phyloP scores from a whole-genome alignment of 208 protist species.

The Novymonas esmeraldas region DNA sequence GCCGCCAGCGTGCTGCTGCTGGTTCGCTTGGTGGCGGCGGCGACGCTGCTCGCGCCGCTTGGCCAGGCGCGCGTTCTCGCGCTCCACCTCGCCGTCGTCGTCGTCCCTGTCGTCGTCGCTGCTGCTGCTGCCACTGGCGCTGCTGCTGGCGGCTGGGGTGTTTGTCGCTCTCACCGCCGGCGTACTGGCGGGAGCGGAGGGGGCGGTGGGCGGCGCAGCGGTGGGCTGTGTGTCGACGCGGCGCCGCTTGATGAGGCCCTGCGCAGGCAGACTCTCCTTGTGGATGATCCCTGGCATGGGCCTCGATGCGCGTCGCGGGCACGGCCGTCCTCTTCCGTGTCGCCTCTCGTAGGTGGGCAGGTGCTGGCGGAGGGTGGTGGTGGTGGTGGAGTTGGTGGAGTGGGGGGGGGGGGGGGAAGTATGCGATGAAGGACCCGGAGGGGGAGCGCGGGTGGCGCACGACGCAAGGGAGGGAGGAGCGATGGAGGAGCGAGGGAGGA shows the following conservation, averaged over 20 bases:
- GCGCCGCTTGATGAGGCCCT: constrained; percentile 64
- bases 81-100: constrained; percentile 50
- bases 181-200: neutral
- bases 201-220: neutral
- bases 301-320: neutral
- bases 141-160: neutral
- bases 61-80: constrained; percentile 53
- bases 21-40: too few relatives aligned
- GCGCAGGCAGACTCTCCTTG: constrained; percentile 67
- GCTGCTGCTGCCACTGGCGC: constrained; percentile 25
- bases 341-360: too few relatives aligned
- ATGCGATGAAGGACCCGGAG: too few relatives aligned
- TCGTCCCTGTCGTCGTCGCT: constrained; percentile 42
- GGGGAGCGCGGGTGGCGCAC: neutral
- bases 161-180: neutral
- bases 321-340: neutral
- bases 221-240: constrained; percentile 29
- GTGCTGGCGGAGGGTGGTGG: too few relatives aligned
- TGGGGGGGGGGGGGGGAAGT: neutral
- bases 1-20: constrained; percentile 8
- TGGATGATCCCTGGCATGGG: constrained; percentile 45
- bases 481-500: constrained; percentile 1
- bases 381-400: neutral
- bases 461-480: neutral
- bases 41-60: constrained; percentile 41